phyloP scores from a whole-genome alignment of 371 early-diverging fungal species.

The Mortierella sp. region DNA sequence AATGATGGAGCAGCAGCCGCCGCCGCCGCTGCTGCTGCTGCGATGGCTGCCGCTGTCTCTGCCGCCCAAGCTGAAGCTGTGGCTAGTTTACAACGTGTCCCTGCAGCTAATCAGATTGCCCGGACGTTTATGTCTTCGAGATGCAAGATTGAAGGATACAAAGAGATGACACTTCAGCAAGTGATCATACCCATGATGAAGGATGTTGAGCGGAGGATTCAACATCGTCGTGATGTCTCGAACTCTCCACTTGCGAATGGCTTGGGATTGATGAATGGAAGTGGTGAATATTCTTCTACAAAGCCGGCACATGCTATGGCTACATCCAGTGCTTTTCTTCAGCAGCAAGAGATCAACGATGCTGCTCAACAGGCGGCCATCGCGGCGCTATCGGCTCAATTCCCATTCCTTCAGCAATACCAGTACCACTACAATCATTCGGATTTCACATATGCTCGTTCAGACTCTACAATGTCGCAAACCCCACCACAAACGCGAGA shows the following conservation, averaged over 20 bases:
- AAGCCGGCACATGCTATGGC: background rate
- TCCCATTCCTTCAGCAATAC: slow-evolving; percentile 30
- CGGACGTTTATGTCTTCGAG: slow-evolving; percentile 55
- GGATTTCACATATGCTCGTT: slow-evolving; percentile 3
- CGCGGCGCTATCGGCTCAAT: slow-evolving; percentile 48
- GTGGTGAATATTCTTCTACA: slow-evolving; percentile 1
- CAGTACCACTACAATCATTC: background rate
- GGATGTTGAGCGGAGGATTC: slow-evolving; percentile 50
- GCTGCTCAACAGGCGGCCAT: slow-evolving; percentile 51
- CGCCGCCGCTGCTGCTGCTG: slow-evolving; percentile 43
- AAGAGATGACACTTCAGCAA: slow-evolving; percentile 44
- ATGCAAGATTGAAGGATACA: slow-evolving; percentile 48
- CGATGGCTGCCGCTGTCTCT: slow-evolving; percentile 54
- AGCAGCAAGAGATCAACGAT: slow-evolving; percentile 47
- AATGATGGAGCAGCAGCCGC: slow-evolving; percentile 35
- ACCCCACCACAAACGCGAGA: background rate
- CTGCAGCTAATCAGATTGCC: slow-evolving; percentile 53
- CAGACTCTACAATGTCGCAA: background rate
- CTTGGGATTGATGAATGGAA: background rate
- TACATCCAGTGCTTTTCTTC: slow-evolving; percentile 16
- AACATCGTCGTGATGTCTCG: slow-evolving; percentile 30
- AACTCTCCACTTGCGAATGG: slow-evolving; percentile 6
- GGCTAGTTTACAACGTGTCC: slow-evolving; percentile 44
- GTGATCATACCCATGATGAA: slow-evolving; percentile 51
- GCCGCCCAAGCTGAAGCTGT: slow-evolving; percentile 52